Evolutionary conservation across 2,329 filamentous ascomycete species (phyloP).

Genomic region (Aspergillus sp.): DNA sequence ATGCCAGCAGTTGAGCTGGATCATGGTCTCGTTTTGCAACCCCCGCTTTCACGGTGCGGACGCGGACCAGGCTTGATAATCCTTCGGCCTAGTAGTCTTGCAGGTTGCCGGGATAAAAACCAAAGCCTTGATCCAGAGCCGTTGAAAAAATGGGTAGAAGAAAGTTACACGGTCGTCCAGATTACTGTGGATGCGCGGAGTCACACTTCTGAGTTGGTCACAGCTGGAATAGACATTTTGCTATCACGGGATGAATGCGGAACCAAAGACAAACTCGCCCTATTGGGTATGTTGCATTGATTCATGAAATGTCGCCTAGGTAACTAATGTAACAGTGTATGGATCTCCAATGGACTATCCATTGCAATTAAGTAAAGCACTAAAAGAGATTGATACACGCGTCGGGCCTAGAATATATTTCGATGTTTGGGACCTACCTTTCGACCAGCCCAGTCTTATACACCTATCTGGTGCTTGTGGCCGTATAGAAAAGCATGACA

Average conservation of each 20-base stretch:
- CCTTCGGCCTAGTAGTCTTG: slow-evolving; percentile 29
- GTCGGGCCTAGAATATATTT: slow-evolving; percentile 13
- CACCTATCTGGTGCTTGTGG: slow-evolving; percentile 9
- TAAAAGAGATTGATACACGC: slow-evolving; percentile 4
- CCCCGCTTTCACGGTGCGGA: slow-evolving; percentile 44
- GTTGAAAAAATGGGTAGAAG: slow-evolving; percentile 61
- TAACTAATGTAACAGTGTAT: slow-evolving; percentile 13
- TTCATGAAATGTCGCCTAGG: not conserved
- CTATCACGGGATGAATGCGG: slow-evolving; percentile 18
- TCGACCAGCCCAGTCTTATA: slow-evolving; percentile 5
- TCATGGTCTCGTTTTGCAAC: slow-evolving; percentile 15
- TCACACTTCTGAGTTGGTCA: slow-evolving; percentile 3
- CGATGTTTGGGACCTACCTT: slow-evolving; percentile 9
- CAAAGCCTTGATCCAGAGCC: slow-evolving; percentile 46
- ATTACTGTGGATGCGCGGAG: slow-evolving; percentile 24
- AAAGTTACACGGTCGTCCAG: slow-evolving; percentile 57
- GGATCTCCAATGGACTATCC: slow-evolving; percentile 18
- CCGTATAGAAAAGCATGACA: not conserved
- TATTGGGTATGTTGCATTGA: slow-evolving; percentile 12
- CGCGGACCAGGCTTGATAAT: slow-evolving; percentile 43
- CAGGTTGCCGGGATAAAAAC: slow-evolving; percentile 22
- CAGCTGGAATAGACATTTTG: slow-evolving; percentile 9
- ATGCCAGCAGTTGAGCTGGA: slow-evolving; percentile 5
- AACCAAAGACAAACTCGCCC: slow-evolving; percentile 10
- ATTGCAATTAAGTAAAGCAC: slow-evolving; percentile 4